Evolutionary conservation across 2,329 filamentous ascomycete species (phyloP).

Genomic region (Claviceps digitariae): DNA sequence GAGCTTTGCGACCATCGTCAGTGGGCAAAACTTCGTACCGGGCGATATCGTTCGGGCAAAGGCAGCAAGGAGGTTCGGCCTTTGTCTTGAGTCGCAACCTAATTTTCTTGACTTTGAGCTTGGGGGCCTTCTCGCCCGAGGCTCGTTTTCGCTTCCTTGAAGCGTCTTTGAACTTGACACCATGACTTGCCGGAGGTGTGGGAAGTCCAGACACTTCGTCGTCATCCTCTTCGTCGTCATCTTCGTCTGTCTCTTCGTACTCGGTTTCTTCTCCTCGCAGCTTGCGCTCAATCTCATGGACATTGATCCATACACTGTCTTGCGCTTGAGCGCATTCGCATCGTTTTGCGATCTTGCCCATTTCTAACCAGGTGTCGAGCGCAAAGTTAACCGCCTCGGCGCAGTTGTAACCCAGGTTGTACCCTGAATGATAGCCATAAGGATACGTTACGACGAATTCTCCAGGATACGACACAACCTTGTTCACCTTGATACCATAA

Average conservation of each 20-base stretch:
- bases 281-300: constrained; percentile 90
- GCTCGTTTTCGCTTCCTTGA: constrained; percentile 47
- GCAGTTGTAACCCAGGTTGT: constrained; percentile 96
- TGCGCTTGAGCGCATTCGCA: constrained; percentile 91
- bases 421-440: constrained; percentile 96
- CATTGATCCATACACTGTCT: constrained; percentile 97
- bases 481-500: constrained; percentile 93
- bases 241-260: constrained; percentile 59
- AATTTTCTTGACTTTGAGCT: constrained; percentile 60
- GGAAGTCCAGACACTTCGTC: constrained; percentile 56
- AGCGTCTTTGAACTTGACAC: constrained; percentile 48
- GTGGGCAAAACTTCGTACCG: constrained; percentile 74
- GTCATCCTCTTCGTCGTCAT: constrained; percentile 49
- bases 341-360: constrained; percentile 89
- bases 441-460: constrained; percentile 98
- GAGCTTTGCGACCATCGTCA: constrained; percentile 75
- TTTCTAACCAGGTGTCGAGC: constrained; percentile 86
- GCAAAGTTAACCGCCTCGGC: constrained; percentile 98
- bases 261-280: constrained; percentile 79
- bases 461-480: constrained; percentile 85
- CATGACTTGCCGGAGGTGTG: constrained; percentile 64
- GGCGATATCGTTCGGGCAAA: constrained; percentile 83
- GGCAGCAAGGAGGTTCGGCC: constrained; percentile 66
- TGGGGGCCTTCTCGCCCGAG: constrained; percentile 22
- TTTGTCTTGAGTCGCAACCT: constrained; percentile 61